phyloP scores from a whole-genome alignment of 2,329 filamentous ascomycete genomes.

The Lachnellula cervina region DNA sequence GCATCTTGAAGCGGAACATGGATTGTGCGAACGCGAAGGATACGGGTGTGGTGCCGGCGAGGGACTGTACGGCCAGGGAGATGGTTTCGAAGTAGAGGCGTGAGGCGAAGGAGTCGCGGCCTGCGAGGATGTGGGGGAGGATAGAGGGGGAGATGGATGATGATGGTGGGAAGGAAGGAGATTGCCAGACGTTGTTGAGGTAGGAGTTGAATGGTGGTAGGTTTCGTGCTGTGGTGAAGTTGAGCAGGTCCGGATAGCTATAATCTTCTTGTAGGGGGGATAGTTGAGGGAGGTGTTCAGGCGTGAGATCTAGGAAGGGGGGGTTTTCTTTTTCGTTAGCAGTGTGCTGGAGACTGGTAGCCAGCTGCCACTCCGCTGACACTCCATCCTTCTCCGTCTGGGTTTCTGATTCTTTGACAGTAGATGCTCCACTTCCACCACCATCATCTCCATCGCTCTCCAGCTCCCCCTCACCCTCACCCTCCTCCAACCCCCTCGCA shows the following conservation, averaged over 20 bases:
- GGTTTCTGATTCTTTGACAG: not conserved
- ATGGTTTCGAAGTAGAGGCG: conserved; percentile 18
- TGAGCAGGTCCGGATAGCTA: not conserved
- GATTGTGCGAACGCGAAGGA: not conserved
- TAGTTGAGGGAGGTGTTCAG: too few species aligned
- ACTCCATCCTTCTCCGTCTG: too few species aligned
- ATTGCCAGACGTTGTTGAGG: not conserved
- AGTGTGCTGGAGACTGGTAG: too few species aligned
- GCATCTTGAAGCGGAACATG: conserved; percentile 14
- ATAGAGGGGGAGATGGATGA: conserved; percentile 3
- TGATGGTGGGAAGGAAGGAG: conserved; percentile 11
- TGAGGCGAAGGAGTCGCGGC: conserved; percentile 14
- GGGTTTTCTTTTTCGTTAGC: too few species aligned
- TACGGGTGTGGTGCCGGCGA: conserved; percentile 1
- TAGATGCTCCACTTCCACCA: not conserved
- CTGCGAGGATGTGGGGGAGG: conserved; percentile 16
- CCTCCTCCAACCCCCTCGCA: not conserved
- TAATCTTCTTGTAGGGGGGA: too few species aligned
- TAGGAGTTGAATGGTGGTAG: not conserved
- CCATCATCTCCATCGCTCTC: not conserved
- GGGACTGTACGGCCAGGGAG: conserved; percentile 1
- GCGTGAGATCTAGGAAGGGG: too few species aligned
- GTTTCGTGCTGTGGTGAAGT: not conserved
- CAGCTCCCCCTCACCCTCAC: not conserved
- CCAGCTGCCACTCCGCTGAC: too few species aligned